These are phyloP conservation scores for Lachancea dasiensis DNA, from an alignment of 805 yeast genomes.

Conservation along the genomic window DNA sequence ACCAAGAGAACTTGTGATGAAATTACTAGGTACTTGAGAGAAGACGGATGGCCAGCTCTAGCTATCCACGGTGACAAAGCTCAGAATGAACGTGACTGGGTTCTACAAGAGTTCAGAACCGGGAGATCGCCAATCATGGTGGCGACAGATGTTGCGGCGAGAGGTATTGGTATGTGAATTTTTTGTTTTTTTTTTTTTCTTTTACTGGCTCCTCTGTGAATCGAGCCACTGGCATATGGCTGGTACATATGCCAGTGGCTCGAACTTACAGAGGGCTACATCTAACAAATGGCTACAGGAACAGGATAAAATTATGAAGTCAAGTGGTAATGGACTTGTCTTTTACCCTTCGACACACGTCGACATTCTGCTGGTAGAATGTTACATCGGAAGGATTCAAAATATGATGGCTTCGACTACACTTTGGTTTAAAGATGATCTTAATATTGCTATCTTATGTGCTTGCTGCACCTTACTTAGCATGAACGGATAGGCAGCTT, in stretches of 20 bases:
- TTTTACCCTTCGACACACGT: too few relatives aligned
- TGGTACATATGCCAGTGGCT: neutral
- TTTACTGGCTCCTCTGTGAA: slow-evolving; percentile 1
- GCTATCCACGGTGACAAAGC: slow-evolving; percentile 99
- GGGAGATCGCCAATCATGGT: slow-evolving; percentile 97
- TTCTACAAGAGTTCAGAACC: slow-evolving; percentile 80
- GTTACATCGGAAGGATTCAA: slow-evolving; percentile 1
- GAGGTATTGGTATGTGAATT: slow-evolving; percentile 93
- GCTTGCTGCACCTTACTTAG: neutral
- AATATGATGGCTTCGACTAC: slow-evolving; percentile 8
- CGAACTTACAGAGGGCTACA: slow-evolving; percentile 2
- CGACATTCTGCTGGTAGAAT: neutral
- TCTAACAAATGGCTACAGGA: slow-evolving; percentile 9
- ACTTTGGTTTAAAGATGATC: slow-evolving; percentile 10
- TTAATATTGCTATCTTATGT: slow-evolving; percentile 4
- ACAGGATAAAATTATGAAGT: slow-evolving; percentile 4
- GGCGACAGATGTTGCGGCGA: slow-evolving; percentile 99
- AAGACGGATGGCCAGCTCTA: slow-evolving; percentile 98
- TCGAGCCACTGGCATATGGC: neutral
- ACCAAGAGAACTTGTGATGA: slow-evolving; percentile 98
- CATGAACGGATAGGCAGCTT: slow-evolving; percentile 9
- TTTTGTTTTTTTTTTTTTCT: slow-evolving; percentile 15
- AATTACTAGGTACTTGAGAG: slow-evolving; percentile 81
- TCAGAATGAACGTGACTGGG: slow-evolving; percentile 99
- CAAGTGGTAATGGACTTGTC: too few relatives aligned